Evolutionary conservation across 768 basidiomycete genomes (phyloP), one percentile per base, ranked within the genome.

Genomic region (Suillus americanus): DNA sequence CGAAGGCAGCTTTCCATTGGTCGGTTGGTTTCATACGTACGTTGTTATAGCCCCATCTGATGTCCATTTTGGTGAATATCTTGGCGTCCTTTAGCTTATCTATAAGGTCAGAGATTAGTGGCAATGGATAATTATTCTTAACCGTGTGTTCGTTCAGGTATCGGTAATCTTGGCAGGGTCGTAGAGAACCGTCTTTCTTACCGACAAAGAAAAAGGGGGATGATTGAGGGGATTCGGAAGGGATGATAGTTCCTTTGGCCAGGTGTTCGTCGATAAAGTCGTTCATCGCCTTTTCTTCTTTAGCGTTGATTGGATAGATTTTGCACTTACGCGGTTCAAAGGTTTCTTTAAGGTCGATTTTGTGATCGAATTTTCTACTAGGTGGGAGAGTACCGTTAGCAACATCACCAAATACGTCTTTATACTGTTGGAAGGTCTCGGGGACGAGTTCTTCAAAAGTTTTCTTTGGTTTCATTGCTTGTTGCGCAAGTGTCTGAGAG

Each of bases 141-240:
- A 70, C 63, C 28, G 53, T 56, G 12, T 67, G 62, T 61, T 71
- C 55, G 5, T 46, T 46, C 0, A 46, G n/a, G 4, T 46, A 46
- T 0, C 46, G 10, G 3, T 62, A 62, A n/a, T 62, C 48, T 18
- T 50, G 45, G 1, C 33, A 18, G 9, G 53, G 25, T n/a, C 33
- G 13, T 8, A 35, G 12, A 7, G 23, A 18, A 0, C 61, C 20
- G 20, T 62, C 61, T 28, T 62, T 62, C 46, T 62, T 62, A 0
- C 45, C 48, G 1, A 63, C 25, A 3, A 57, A 63, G 61, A 71
- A 71, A 60, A 70, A 40, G 0, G 66, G 68, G 0, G 70, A 66
- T 1, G 72, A 66, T 43, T 71, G 62, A 0, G 68, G 72, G 0
- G 71, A 72, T 64, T 70, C 65, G 5, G 70, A 72, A 0, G 63